Evolutionary conservation across 2,329 filamentous ascomycete species (phyloP), one percentile per base, ranked within the genome.

Genomic region (Fusarium sulawesiense): DNA sequence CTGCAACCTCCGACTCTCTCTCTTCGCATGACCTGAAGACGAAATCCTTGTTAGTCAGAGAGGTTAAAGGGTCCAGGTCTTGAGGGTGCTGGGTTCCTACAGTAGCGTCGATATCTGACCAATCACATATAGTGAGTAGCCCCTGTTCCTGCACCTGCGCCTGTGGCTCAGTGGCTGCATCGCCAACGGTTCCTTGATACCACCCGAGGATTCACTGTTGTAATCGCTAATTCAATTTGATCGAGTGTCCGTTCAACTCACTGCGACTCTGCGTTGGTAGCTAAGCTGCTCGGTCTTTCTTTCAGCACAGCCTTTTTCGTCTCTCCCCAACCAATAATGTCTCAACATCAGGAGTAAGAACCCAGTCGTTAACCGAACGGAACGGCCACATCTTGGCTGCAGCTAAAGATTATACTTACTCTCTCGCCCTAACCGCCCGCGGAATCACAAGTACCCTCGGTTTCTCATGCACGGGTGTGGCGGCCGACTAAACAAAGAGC

Each of bases 11-110:
- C 21, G 21, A 23, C 21, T 23, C 47, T 34, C 27, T 29, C 30
- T 29, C 16, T 94, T 77, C 85, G 85, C 14, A 80, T 95, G 80
- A 59, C 48, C 47, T 41, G 46, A 50, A 41, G 34, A 40, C 37
- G 48, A 27, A 40, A 51, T 51, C 48, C 48, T 51, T 51, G 48
- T 51, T 64, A 25, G 44, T 49, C 18, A 37, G 34, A 37, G 34
- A 37, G 47, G 47, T 48, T 32, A 20, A 44, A 37, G 55, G 29
- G 55, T 66, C 63, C 51, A 49, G 63, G 47, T 37, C 20, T 60
- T 27, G 45, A 48, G 25, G 54, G 44, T 64, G 25, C 30, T 64
- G 61, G 58, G 50, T 64, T 57, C 66, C 62, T 66, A 66, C 63
- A 66, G 54, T 66, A 66, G 63, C 37, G 37, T 37, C 16, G 11